A percentile compares a stretch with the other conserved stretches of the same genome.
Conservation (phyloP, 306 rosid genomes). For the Acacia crassicarpa region DNA sequence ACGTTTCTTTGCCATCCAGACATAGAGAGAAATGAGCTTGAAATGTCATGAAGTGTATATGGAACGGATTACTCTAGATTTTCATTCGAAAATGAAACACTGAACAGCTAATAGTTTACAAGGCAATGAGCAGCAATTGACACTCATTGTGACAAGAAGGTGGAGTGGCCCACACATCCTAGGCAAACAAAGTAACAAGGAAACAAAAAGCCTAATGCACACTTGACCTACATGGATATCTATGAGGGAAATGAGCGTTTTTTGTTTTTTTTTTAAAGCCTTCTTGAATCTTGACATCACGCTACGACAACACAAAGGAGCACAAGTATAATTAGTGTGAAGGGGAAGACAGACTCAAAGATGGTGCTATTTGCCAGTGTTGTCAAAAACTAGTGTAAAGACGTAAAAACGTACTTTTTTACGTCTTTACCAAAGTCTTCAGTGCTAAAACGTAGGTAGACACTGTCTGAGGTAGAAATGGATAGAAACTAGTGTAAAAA, state of each 20-base stretch:
- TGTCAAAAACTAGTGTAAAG: no score
- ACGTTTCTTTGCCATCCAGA: background rate
- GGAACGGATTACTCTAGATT: background rate
- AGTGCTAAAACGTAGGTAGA: no score
- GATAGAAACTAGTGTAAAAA: no score
- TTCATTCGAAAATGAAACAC: constrained; percentile 12
- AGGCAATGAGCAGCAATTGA: background rate
- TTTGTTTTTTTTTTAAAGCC: background rate
- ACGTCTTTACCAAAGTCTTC: no score
- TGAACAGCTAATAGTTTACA: constrained; percentile 3
- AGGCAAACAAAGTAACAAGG: background rate
- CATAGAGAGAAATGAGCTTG: background rate
- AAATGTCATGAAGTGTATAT: background rate
- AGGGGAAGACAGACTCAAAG: background rate
- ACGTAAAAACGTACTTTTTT: no score
- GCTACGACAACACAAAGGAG: background rate
- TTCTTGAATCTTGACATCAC: background rate
- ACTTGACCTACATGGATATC: background rate
- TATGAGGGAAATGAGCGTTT: background rate
- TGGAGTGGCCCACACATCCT: background rate
- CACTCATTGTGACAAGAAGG: background rate
- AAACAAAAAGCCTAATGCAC: background rate
- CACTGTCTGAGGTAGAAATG: no score
- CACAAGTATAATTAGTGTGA: background rate
- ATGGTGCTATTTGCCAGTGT: background rate